Percentiles rank a stretch among this genome's conserved stretches.
These are phyloP conservation scores for Phialemoniopsis sp. DNA, from an alignment of 2,329 filamentous ascomycete genomes.

Conservation along the genomic window DNA sequence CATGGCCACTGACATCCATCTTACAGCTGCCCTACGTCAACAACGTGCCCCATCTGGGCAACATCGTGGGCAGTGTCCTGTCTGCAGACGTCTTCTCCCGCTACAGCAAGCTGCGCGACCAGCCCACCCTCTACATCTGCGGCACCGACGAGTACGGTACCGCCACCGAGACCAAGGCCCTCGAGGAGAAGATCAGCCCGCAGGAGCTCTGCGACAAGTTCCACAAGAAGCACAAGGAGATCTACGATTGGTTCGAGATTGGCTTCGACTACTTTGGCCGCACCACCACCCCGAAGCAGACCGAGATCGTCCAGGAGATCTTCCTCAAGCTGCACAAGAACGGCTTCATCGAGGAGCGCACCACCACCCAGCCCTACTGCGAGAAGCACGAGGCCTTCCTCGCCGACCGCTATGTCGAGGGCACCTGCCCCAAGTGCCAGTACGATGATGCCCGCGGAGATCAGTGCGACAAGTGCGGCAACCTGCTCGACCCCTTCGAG, in stretches of 20 bases:
- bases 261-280: slow-evolving; percentile 93
- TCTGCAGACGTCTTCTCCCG: slow-evolving; percentile 83
- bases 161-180: slow-evolving; percentile 89
- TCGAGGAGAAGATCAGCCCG: slow-evolving; percentile 77
- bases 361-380: slow-evolving; percentile 88
- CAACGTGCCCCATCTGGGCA: slow-evolving; percentile 78
- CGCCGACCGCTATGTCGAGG: slow-evolving; percentile 80
- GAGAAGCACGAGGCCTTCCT: slow-evolving; percentile 62
- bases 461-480: slow-evolving; percentile 62
- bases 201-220: slow-evolving; percentile 87
- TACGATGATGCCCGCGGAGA: slow-evolving; percentile 70
- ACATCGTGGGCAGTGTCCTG: slow-evolving; percentile 81
- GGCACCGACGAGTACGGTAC: slow-evolving; percentile 72
- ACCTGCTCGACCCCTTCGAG: slow-evolving; percentile 67
- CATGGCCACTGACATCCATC: neutral
- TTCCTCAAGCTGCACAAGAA: slow-evolving; percentile 86
- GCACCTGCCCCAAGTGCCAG: slow-evolving; percentile 68
- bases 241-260: slow-evolving; percentile 96
- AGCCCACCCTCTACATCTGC: slow-evolving; percentile 80
- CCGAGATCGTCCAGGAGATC: slow-evolving; percentile 87
- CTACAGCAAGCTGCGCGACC: slow-evolving; percentile 75
- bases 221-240: slow-evolving; percentile 79
- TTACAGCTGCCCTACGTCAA: slow-evolving; percentile 34
- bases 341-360: slow-evolving; percentile 81
- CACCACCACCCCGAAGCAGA: slow-evolving; percentile 85